Conservation (phyloP, 345 rosid genomes). For the Camelina neglecta region DNA sequence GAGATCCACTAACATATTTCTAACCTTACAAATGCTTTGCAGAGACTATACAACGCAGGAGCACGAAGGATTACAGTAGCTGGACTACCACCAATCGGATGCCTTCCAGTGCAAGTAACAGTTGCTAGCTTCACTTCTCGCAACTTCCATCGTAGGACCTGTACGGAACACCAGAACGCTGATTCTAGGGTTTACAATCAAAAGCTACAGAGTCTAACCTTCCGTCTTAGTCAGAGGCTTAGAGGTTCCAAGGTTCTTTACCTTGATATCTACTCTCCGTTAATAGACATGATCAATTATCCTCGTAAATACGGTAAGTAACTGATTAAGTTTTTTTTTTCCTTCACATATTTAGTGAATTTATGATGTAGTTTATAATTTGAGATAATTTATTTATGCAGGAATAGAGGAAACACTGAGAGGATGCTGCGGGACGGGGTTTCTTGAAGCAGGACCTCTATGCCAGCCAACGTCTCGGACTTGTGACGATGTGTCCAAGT, state of each 20-base stretch:
- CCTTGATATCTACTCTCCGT: constrained; percentile 43
- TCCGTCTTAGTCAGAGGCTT: constrained; percentile 28
- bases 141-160: not conserved
- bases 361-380: not conserved
- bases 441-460: constrained; percentile 41
- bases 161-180: constrained; percentile 33
- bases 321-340: not conserved
- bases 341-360: not conserved
- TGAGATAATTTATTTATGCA: constrained; percentile 3
- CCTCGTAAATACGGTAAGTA: constrained; percentile 40
- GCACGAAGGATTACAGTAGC: constrained; percentile 39
- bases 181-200: constrained; percentile 42
- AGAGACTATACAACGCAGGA: constrained; percentile 45
- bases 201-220: constrained; percentile 33
- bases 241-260: constrained; percentile 32
- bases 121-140: constrained; percentile 4
- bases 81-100: constrained; percentile 50
- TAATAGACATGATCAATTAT: constrained; percentile 39
- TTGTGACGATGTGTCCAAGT: constrained; percentile 38
- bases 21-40: not conserved
- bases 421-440: constrained; percentile 51
- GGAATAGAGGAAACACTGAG: constrained; percentile 38
- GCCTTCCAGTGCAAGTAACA: constrained; percentile 47
- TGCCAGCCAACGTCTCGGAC: constrained; percentile 31
- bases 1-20: not conserved